Evolutionary conservation across 78 protist genomes (phyloP).

Genomic region (Dictyostelium discoideum): DNA sequence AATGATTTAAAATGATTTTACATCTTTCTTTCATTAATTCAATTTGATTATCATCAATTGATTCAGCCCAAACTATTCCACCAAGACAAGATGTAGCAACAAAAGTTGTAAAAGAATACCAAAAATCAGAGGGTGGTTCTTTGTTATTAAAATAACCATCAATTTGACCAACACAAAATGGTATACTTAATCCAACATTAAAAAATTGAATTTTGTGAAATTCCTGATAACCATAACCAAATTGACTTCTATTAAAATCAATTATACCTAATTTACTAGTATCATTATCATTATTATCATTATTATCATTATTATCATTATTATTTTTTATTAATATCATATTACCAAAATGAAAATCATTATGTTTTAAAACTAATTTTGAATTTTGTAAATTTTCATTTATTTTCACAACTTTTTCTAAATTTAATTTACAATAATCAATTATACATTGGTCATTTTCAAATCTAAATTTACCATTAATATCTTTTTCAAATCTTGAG

Average conservation of each 20-base stretch:
- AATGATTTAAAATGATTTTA: background rate
- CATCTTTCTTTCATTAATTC: background rate
- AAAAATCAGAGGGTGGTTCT: background rate
- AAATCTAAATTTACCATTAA: background rate
- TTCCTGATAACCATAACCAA: background rate
- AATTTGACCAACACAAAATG: background rate
- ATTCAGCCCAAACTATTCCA: background rate
- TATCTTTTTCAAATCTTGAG: background rate
- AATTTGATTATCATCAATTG: background rate
- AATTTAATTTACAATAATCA: background rate
- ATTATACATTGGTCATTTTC: background rate
- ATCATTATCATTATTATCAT: background rate
- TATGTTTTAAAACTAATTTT: slow-evolving; percentile 12
- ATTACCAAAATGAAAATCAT: slow-evolving; percentile 11
- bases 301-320: background rate
- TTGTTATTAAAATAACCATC: background rate
- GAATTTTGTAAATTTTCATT: background rate
- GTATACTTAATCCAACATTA: background rate
- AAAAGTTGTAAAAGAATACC: background rate
- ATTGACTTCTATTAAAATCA: slow-evolving; percentile 3
- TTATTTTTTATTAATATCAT: background rate
- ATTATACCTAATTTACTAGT: background rate
- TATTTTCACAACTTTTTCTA: background rate
- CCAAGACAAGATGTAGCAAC: background rate
- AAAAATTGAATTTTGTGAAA: background rate